Evolutionary conservation across 2,329 filamentous ascomycete genomes (phyloP).

Genomic region (Apiospora arundinis): DNA sequence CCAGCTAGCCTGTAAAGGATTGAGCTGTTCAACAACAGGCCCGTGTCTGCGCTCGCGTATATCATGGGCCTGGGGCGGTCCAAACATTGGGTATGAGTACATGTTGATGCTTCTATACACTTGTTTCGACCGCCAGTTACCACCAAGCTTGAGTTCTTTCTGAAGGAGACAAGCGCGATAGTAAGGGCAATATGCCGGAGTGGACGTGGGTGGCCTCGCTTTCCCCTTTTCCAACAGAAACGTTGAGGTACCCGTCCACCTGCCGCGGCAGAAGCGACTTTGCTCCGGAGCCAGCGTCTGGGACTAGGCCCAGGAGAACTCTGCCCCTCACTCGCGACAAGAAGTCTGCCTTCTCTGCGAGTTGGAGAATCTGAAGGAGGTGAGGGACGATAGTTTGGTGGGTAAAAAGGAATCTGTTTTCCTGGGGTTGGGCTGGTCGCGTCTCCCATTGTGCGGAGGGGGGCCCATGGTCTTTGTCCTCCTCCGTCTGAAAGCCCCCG

Average conservation of each 20-base stretch:
- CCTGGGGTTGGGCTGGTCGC: conserved; percentile 57
- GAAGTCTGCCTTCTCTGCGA: conserved; percentile 36
- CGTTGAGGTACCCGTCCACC: conserved; percentile 24
- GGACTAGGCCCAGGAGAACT: conserved; percentile 60
- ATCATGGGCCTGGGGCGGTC: conserved; percentile 10
- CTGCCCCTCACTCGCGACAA: conserved; percentile 35
- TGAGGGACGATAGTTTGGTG: conserved; percentile 38
- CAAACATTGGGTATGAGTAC: not conserved
- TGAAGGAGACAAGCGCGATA: conserved; percentile 63
- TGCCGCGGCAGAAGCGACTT: conserved; percentile 51
- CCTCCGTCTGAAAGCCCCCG: conserved; percentile 43
- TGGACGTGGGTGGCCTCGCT: conserved; percentile 25
- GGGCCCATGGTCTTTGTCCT: not conserved
- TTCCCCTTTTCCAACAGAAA: conserved; percentile 20
- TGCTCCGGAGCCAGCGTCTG: conserved; percentile 64
- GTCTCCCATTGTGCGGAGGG: conserved; percentile 45
- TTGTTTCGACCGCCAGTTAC: conserved; percentile 32
- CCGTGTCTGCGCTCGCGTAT: conserved; percentile 4
- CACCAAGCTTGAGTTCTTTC: conserved; percentile 52
- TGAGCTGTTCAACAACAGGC: conserved; percentile 24
- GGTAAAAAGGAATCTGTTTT: conserved; percentile 31
- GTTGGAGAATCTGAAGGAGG: conserved; percentile 34
- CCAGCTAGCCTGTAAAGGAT: conserved; percentile 16
- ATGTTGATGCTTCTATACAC: not conserved
- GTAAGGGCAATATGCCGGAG: conserved; percentile 52